These are phyloP conservation scores for Fusarium udum DNA, from an alignment of 2,329 filamentous ascomycete genomes.

Conservation along the genomic window DNA sequence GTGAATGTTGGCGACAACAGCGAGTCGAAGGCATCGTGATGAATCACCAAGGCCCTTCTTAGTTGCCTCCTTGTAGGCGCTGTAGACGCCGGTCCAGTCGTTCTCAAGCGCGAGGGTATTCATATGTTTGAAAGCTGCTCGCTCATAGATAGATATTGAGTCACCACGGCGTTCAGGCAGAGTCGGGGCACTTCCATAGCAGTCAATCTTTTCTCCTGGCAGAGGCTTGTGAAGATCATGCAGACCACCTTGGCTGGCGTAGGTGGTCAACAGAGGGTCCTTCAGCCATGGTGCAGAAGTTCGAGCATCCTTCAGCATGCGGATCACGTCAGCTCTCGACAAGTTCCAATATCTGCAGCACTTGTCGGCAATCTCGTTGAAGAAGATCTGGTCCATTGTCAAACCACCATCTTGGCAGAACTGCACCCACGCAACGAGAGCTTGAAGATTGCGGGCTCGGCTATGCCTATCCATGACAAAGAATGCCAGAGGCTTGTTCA, in stretches of 20 bases:
- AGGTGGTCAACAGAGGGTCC: constrained; percentile 36
- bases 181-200: constrained; percentile 8
- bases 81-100: constrained; percentile 47
- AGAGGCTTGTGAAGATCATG: constrained; percentile 32
- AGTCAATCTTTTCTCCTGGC: constrained; percentile 24
- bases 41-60: constrained; percentile 48
- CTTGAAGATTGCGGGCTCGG: constrained; percentile 41
- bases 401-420: constrained; percentile 46
- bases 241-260: constrained; percentile 31
- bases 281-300: constrained; percentile 37
- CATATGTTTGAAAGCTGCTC: constrained; percentile 49
- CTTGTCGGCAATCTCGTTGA: constrained; percentile 40
- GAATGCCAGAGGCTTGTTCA: constrained; percentile 44
- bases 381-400: constrained; percentile 44
- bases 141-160: constrained; percentile 34
- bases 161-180: constrained; percentile 34
- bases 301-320: constrained; percentile 44
- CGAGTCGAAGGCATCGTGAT: constrained; percentile 57
- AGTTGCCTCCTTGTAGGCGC: constrained; percentile 49
- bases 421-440: constrained; percentile 46
- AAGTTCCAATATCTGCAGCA: constrained; percentile 50
- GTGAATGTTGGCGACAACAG: constrained; percentile 55
- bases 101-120: constrained; percentile 49
- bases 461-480: constrained; percentile 46
- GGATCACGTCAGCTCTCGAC: constrained; percentile 29